These are phyloP conservation scores for Solanum etuberosum DNA, from an alignment of 257 asterid species.

Conservation along the genomic window DNA sequence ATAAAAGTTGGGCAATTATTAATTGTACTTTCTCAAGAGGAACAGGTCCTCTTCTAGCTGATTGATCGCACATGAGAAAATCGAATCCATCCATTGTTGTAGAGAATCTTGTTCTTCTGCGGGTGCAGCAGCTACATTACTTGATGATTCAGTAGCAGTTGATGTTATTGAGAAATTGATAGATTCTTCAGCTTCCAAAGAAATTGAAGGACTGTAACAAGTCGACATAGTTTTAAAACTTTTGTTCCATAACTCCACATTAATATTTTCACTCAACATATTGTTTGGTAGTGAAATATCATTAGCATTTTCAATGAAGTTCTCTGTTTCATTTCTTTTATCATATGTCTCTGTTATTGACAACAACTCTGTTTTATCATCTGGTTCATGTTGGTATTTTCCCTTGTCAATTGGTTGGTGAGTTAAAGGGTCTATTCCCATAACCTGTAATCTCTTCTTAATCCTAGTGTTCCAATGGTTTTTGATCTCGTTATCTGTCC, in stretches of 20 bases:
- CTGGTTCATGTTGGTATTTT: background rate
- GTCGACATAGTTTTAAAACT: background rate
- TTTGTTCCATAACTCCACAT: conserved; percentile 13
- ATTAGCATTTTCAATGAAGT: background rate
- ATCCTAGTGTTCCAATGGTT: conserved; percentile 70
- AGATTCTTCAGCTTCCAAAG: conserved; percentile 18
- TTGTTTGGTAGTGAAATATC: background rate
- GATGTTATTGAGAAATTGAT: conserved; percentile 15
- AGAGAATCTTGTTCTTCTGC: conserved; percentile 4
- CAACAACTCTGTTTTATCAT: background rate
- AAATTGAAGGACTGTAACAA: conserved; percentile 16
- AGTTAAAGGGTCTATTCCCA: conserved; percentile 39
- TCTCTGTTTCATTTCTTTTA: background rate
- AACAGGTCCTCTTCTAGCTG: conserved; percentile 19
- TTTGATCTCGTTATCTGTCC: conserved; percentile 65
- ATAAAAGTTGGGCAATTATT: background rate
- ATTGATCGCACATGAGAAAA: conserved; percentile 34
- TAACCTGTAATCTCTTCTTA: conserved; percentile 43
- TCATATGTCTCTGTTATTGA: background rate
- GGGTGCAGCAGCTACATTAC: background rate
- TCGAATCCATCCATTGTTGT: conserved; percentile 31
- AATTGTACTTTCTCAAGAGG: background rate
- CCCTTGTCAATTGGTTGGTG: conserved; percentile 14
- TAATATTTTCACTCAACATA: conserved; percentile 8
- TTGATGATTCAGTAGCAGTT: background rate